phyloP scores from a whole-genome alignment of 2,329 filamentous ascomycete species.

The Penicillium sp. region DNA sequence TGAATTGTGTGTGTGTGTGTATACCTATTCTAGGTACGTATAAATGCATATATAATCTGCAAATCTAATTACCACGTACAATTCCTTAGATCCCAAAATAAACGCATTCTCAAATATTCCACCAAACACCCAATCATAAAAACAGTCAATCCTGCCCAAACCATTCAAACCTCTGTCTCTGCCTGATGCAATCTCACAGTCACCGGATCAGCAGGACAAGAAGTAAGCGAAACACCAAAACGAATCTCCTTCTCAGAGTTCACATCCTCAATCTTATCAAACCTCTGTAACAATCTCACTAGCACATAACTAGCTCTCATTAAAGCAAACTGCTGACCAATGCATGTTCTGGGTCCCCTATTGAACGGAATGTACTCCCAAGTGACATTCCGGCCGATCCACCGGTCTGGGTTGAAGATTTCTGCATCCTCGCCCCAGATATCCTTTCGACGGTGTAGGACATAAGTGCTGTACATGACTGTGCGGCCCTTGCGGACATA shows the following conservation, averaged over 20 bases:
- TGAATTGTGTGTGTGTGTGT: no score
- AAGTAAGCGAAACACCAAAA: neutral
- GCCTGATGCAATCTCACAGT: neutral
- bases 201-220: neutral
- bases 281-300: slow-evolving; percentile 27
- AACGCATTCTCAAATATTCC: no score
- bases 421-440: slow-evolving; percentile 48
- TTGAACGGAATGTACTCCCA: slow-evolving; percentile 45
- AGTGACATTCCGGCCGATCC: slow-evolving; percentile 47
- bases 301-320: slow-evolving; percentile 23
- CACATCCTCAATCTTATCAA: neutral
- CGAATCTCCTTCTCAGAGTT: neutral
- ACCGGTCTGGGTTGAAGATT: slow-evolving; percentile 51
- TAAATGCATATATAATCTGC: no score
- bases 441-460: slow-evolving; percentile 51
- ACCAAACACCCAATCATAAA: no score
- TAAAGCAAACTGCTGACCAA: slow-evolving; percentile 32
- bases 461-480: slow-evolving; percentile 17
- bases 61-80: no score
- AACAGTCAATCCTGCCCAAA: neutral
- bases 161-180: neutral
- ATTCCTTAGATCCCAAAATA: no score
- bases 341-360: slow-evolving; percentile 28
- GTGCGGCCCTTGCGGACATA: slow-evolving; percentile 13
- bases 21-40: no score